Percentiles rank a stretch among this genome's conserved stretches.
Evolutionary conservation across 306 rosid species (phyloP).

Genomic region (Quercus berberidifolia): DNA sequence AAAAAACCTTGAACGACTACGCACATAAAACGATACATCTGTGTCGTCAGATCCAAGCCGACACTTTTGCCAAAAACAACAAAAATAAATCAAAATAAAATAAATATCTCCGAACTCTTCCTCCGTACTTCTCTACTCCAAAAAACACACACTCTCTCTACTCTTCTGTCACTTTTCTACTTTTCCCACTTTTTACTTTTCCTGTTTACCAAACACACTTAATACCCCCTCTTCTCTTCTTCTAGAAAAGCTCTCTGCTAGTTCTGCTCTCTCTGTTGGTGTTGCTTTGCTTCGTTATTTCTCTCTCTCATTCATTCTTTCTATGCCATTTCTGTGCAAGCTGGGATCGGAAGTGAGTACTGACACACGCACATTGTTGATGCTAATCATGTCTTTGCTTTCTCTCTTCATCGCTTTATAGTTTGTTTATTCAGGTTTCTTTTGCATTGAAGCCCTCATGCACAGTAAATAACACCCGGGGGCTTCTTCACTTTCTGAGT

Average conservation of each 20-base stretch:
- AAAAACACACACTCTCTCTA: neutral
- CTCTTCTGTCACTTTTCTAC: neutral
- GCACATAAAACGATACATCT: neutral
- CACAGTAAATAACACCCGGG: neutral
- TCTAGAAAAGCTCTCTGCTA: constrained; percentile 7
- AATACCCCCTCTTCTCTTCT: neutral
- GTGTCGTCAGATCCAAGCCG: constrained; percentile 26
- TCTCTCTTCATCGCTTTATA: neutral
- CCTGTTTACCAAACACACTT: constrained; percentile 37
- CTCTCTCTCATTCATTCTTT: neutral
- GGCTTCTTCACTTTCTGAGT: constrained; percentile 25
- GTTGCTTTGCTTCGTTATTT: neutral
- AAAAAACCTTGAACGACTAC: constrained; percentile 12
- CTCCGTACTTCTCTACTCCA: neutral
- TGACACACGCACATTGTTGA: constrained; percentile 19
- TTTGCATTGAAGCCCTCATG: constrained; percentile 10
- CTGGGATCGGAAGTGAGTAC: constrained; percentile 26
- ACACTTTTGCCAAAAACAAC: constrained; percentile 12
- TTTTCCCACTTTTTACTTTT: constrained; percentile 46
- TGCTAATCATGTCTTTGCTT: constrained; percentile 9
- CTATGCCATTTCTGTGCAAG: neutral
- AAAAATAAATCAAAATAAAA: too few relatives aligned
- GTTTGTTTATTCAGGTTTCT: neutral
- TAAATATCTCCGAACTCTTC: neutral
- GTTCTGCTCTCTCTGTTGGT: neutral